Evolutionary conservation across 2,329 filamentous ascomycete species (phyloP).

Genomic region (Epichloe elymi): DNA sequence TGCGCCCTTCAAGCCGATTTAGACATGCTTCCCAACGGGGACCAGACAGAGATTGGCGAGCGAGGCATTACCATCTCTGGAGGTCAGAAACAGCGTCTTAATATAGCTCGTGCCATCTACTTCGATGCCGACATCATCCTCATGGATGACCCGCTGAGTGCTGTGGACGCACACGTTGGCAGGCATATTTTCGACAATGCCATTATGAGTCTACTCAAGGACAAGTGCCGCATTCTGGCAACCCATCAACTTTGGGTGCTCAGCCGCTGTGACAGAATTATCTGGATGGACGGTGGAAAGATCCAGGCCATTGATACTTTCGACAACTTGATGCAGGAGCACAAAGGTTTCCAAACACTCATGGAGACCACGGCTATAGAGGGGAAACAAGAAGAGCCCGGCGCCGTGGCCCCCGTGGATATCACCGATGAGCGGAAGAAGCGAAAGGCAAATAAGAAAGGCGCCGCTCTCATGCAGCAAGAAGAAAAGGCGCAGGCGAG

Average conservation of each 20-base stretch:
- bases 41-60: slow-evolving; percentile 87
- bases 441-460: slow-evolving; percentile 45
- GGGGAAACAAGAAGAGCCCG: slow-evolving; percentile 39
- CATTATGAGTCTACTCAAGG: slow-evolving; percentile 74
- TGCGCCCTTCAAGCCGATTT: slow-evolving; percentile 78
- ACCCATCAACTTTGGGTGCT: slow-evolving; percentile 94
- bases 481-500: slow-evolving; percentile 59
- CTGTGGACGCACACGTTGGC: slow-evolving; percentile 57
- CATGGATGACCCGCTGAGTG: slow-evolving; percentile 57
- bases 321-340: slow-evolving; percentile 68
- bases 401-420: slow-evolving; percentile 25
- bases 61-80: slow-evolving; percentile 91
- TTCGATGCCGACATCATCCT: slow-evolving; percentile 55
- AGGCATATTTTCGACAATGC: slow-evolving; percentile 83
- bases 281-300: slow-evolving; percentile 80
- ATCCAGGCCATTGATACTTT: slow-evolving; percentile 84
- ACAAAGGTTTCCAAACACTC: slow-evolving; percentile 65
- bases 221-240: slow-evolving; percentile 82
- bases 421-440: slow-evolving; percentile 22
- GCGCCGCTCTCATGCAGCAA: slow-evolving; percentile 55
- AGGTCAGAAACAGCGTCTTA: slow-evolving; percentile 87
- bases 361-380: slow-evolving; percentile 77
- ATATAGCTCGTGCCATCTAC: slow-evolving; percentile 75
- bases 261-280: slow-evolving; percentile 77
- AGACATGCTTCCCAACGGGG: slow-evolving; percentile 83